Evolutionary conservation across 2,329 filamentous ascomycete genomes (phyloP).

Genomic region (Alternaria triticimaculans): DNA sequence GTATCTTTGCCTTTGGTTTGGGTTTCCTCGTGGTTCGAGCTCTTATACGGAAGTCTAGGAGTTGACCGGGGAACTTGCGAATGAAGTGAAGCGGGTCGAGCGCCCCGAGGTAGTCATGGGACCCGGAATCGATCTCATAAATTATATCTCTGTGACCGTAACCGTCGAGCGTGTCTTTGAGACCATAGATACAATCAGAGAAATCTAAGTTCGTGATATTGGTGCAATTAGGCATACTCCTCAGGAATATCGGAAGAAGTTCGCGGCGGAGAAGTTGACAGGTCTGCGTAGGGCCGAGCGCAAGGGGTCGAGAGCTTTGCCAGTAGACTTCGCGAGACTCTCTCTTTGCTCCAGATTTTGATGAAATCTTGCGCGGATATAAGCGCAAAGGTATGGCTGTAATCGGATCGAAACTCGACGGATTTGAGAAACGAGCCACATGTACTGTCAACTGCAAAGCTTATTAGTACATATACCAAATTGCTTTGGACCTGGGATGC

Average conservation of each 20-base stretch:
- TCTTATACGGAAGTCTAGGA: not conserved
- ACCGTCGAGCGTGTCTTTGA: not conserved
- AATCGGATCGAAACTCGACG: not conserved
- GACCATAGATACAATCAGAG: not conserved
- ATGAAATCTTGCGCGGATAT: rapidly evolving
- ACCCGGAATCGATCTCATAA: not conserved
- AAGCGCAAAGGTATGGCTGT: not conserved
- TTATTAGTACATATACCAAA: not conserved
- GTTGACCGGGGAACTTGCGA: not conserved
- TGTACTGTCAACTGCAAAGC: not conserved
- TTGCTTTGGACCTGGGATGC: not conserved
- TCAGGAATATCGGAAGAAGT: not conserved
- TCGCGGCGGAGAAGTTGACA: not conserved
- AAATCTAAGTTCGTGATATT: rapidly evolving
- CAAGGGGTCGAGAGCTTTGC: not conserved
- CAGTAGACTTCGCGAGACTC: not conserved
- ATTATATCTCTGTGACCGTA: not conserved
- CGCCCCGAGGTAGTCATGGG: not conserved
- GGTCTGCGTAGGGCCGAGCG: not conserved
- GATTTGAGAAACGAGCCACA: not conserved
- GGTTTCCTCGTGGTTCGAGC: rapidly evolving
- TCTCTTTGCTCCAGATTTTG: not conserved
- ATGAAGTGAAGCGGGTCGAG: not conserved
- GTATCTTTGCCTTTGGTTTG: not conserved
- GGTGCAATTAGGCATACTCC: not conserved